Evolutionary conservation across 768 basidiomycete genomes (phyloP).

Genomic region (Tricholoma hemisulphureum): DNA sequence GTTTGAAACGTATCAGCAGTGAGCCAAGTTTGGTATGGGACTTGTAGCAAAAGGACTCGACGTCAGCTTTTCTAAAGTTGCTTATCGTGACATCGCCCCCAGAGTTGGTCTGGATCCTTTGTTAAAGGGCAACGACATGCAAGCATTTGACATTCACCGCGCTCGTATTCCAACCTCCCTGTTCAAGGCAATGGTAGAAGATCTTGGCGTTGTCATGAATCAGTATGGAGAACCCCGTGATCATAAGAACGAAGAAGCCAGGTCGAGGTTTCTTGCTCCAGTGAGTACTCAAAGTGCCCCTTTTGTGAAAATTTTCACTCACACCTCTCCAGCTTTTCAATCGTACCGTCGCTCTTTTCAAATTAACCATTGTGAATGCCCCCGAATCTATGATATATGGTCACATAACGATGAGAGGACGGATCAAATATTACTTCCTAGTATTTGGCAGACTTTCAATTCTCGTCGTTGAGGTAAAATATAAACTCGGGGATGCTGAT

Average conservation of each 20-base stretch:
- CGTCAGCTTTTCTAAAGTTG: conserved; percentile 5
- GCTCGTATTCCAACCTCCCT: conserved; percentile 20
- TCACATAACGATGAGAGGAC: background rate
- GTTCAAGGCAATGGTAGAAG: conserved; percentile 18
- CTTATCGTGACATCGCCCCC: conserved; percentile 11
- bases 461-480: background rate
- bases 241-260: conserved; percentile 17
- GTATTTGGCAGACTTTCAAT: background rate
- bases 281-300: conserved; percentile 2
- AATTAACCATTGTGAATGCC: background rate
- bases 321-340: background rate
- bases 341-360: background rate
- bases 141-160: conserved; percentile 17
- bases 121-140: conserved; percentile 4
- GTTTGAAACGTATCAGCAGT: too few relatives aligned
- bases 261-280: conserved; percentile 17
- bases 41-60: too few relatives aligned
- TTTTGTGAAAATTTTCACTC: background rate
- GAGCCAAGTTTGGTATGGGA: too few relatives aligned
- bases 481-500: background rate
- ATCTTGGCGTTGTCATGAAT: conserved; percentile 17
- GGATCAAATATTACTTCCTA: background rate
- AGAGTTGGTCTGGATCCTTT: conserved; percentile 16
- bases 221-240: conserved; percentile 17
- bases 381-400: background rate